phyloP scores from a whole-genome alignment of 345 rosid genomes.

The Conringia planisiliqua region DNA sequence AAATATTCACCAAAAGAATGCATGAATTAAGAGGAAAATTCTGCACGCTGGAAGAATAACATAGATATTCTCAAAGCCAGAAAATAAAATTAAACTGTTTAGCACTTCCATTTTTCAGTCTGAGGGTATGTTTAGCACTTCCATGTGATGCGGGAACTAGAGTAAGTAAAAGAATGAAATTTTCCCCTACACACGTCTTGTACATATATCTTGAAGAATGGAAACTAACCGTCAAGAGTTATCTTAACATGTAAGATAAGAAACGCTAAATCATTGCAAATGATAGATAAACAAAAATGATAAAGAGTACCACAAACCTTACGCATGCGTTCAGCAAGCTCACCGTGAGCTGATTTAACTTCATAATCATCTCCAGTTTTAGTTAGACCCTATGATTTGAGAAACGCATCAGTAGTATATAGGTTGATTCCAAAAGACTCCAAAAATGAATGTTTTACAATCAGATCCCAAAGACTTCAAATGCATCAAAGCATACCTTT shows the following conservation, averaged over 20 bases:
- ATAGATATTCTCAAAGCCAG: background rate
- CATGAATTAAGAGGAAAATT: background rate
- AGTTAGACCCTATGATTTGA: slow-evolving; percentile 71
- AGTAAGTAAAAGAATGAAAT: background rate
- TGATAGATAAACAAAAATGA: background rate
- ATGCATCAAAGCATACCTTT: background rate
- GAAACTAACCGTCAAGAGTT: background rate
- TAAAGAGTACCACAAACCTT: slow-evolving; percentile 52
- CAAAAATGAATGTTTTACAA: background rate
- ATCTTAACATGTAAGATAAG: background rate
- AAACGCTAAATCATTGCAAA: background rate
- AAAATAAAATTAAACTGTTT: background rate
- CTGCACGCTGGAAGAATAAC: slow-evolving; percentile 8
- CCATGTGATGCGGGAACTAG: background rate
- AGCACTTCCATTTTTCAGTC: background rate
- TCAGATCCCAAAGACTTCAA: background rate
- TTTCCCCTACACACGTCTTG: background rate
- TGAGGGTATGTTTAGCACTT: background rate
- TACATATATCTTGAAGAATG: background rate
- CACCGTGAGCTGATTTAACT: slow-evolving; percentile 94
- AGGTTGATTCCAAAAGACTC: background rate
- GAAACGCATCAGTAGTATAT: slow-evolving; percentile 17
- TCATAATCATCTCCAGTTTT: slow-evolving; percentile 95
- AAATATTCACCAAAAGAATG: background rate
- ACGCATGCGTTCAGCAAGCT: slow-evolving; percentile 99